Evolutionary conservation across 73 alveolate genomes (phyloP).

Genomic region (Tetrahymena thermophila): DNA sequence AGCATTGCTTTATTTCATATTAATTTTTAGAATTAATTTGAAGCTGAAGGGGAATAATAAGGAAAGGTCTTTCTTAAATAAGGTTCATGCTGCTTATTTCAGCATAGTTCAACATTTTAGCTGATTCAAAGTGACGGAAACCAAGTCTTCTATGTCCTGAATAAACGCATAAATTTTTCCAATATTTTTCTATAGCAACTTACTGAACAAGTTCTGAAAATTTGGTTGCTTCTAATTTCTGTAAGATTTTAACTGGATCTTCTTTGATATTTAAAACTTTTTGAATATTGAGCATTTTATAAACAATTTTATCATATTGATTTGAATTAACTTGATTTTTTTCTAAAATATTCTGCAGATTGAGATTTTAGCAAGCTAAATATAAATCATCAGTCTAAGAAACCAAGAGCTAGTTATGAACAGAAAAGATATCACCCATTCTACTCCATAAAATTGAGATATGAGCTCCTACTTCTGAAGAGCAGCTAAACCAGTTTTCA

Average conservation of each 20-base stretch:
- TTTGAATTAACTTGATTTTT: neutral
- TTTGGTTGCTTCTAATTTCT: neutral
- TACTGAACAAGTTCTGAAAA: neutral
- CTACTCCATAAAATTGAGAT: neutral
- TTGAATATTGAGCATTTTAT: neutral
- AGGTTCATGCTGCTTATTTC: neutral
- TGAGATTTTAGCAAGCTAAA: neutral
- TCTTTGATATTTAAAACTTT: neutral
- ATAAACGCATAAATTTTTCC: neutral
- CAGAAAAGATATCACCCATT: neutral
- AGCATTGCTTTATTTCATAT: neutral
- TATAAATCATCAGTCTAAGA: neutral
- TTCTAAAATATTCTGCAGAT: neutral
- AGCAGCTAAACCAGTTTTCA: neutral
- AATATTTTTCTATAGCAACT: neutral
- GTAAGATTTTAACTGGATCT: neutral
- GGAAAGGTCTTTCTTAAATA: neutral
- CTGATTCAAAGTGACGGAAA: neutral
- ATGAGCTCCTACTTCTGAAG: neutral
- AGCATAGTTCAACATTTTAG: neutral
- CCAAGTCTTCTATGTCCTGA: neutral
- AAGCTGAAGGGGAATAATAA: neutral
- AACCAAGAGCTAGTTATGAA: neutral
- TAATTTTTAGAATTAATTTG: neutral
- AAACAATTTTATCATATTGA: neutral